These are phyloP conservation scores for Metschnikowia sp. DNA, from an alignment of 805 yeast genomes.

Conservation along the genomic window DNA sequence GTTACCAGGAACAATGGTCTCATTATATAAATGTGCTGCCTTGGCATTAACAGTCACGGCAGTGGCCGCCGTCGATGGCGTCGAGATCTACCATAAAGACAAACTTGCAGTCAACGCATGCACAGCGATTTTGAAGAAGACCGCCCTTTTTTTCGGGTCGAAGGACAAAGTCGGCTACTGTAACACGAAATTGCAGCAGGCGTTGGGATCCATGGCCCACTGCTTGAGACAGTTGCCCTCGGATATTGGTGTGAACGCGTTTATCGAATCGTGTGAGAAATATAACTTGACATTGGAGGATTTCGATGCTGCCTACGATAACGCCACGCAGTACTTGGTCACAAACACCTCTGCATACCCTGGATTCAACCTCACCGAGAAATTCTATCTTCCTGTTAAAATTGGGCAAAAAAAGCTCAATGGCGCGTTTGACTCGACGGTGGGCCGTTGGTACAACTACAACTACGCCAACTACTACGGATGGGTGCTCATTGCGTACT, in stretches of 20 bases:
- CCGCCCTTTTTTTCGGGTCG: slow-evolving; percentile 23
- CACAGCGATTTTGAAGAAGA: slow-evolving; percentile 21
- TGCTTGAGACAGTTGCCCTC: slow-evolving; percentile 27
- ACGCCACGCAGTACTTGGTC: slow-evolving; percentile 39
- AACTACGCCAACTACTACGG: slow-evolving; percentile 37
- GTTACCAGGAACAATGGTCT: slow-evolving; percentile 9
- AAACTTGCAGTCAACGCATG: slow-evolving; percentile 29
- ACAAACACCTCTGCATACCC: slow-evolving; percentile 30
- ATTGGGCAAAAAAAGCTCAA: slow-evolving; percentile 19
- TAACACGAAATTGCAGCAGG: slow-evolving; percentile 33
- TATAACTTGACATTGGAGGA: slow-evolving; percentile 27
- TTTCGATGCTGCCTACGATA: slow-evolving; percentile 34
- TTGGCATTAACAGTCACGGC: slow-evolving; percentile 14
- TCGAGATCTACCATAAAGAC: slow-evolving; percentile 22
- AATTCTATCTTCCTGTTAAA: slow-evolving; percentile 36
- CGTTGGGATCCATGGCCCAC: slow-evolving; percentile 37
- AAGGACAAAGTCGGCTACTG: slow-evolving; percentile 31
- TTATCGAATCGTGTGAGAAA: slow-evolving; percentile 11
- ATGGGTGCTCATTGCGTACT: slow-evolving; percentile 44
- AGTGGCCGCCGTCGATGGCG: slow-evolving; percentile 17
- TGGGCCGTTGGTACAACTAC: slow-evolving; percentile 36
- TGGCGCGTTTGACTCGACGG: slow-evolving; percentile 26
- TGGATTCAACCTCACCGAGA: slow-evolving; percentile 25
- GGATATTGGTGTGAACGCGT: slow-evolving; percentile 16
- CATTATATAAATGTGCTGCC: slow-evolving; percentile 11